Evolutionary conservation across 495 filamentous ascomycete species (phyloP), one percentile per base, ranked within the genome.

Genomic region (Filosporella fistucella): DNA sequence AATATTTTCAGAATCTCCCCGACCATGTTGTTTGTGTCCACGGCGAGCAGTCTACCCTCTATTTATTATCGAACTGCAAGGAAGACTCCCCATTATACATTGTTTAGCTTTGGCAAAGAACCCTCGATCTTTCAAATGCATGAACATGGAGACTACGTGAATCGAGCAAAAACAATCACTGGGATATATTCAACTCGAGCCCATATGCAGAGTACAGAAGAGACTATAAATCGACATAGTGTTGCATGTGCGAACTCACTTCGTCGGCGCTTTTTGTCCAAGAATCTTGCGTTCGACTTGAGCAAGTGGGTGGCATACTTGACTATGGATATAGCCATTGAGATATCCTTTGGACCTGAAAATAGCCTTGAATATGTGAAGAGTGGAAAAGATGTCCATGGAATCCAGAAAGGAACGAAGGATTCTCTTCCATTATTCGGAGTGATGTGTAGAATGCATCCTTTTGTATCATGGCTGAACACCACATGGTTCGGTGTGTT

Each of bases 261-360:
- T 30, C 28, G 8, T 8, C 8, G n/a, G 8, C 28, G 28, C n/a
- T 30, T 30, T 8, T n/a, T 30, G 28, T n/a, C n/a, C 8, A 30
- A 8, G 28, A n/a, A 30, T 8, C 8, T 8, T 30, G 20, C 39
- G 7, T 42, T 42, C 24, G 23, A 42, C 23, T 9, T 42, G 5
- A 24, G 21, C 9, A 28, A 42, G 14, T 42, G 39, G 39, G 39
- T 42, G 9, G 21, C 24, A 24, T 42, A 22, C 14, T 24, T 42
- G 20, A 42, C 39, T 25, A 42, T 42, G 39, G 39, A 42, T 26
- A 22, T 42, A 2, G 28, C 28, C 21, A 42, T 42, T 26, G 39
- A 42, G 2, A n/a, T 42, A 22, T 17, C 24, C 2, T 22, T 42
- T 6, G 39, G 39, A 10, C 16, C 24, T n/a, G 39, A 42, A 4